Conservation (phyloP, 2,329 filamentous ascomycete species). For the Ilyonectria mors-panacis region DNA sequence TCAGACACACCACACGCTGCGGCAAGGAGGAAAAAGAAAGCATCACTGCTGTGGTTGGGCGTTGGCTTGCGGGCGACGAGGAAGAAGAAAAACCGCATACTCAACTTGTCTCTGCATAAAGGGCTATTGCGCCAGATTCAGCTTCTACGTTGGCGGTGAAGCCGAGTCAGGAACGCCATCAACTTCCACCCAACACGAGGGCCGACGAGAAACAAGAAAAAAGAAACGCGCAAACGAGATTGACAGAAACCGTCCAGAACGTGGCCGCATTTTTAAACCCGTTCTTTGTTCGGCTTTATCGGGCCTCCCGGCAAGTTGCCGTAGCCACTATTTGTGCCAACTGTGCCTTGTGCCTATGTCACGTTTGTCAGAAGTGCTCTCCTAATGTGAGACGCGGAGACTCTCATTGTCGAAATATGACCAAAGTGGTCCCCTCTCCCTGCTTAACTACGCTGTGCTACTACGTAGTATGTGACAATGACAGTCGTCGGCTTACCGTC, state of each 20-base stretch:
- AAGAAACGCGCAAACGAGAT: constrained; percentile 13
- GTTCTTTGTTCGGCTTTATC: constrained; percentile 1
- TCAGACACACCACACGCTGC: constrained; percentile 13
- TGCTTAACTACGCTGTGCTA: constrained; percentile 10
- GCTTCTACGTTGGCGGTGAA: constrained; percentile 1
- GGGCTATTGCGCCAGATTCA: neutral
- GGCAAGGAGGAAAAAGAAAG: constrained; percentile 22
- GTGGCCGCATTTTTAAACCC: constrained; percentile 4
- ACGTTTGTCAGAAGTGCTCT: neutral
- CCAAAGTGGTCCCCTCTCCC: neutral
- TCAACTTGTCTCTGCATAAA: constrained; percentile 1
- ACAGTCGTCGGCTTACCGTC: constrained; percentile 1
- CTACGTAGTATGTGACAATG: constrained; percentile 6
- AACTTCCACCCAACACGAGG: neutral
- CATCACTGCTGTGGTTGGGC: constrained; percentile 2
- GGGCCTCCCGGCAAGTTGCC: neutral
- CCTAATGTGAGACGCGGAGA: constrained; percentile 10
- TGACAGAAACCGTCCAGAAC: constrained; percentile 17
- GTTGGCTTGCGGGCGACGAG: constrained; percentile 9
- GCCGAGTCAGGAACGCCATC: neutral
- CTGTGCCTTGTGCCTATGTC: neutral
- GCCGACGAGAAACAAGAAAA: constrained; percentile 12
- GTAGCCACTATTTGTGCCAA: too few species aligned
- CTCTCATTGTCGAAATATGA: constrained; percentile 15
- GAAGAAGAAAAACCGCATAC: constrained; percentile 3